Conservation (phyloP, 1,284 basidiomycete species). For the Coniferiporia weirii region DNA sequence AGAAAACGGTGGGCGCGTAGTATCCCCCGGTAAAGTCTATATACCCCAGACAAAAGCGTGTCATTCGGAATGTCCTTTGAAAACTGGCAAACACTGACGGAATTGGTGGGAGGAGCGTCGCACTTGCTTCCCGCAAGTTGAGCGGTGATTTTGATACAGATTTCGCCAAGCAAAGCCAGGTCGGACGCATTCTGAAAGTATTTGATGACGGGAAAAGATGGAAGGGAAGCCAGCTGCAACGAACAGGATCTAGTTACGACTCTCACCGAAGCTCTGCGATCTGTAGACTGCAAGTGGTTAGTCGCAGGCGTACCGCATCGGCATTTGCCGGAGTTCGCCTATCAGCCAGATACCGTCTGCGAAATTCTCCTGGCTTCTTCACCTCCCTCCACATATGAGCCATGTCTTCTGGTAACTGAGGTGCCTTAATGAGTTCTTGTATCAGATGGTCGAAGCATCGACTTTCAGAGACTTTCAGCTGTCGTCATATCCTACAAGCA, state of each 20-base stretch:
- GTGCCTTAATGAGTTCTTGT: too few species aligned
- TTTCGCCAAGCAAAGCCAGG: slow-evolving; percentile 53
- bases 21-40: slow-evolving; percentile 75
- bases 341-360: too few species aligned
- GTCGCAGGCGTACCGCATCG: too few species aligned
- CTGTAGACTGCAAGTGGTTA: too few species aligned
- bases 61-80: not conserved
- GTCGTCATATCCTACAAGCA: too few species aligned
- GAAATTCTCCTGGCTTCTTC: too few species aligned
- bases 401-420: too few species aligned
- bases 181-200: slow-evolving; percentile 39
- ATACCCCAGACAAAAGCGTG: not conserved
- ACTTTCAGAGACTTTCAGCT: too few species aligned
- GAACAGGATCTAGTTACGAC: not conserved
- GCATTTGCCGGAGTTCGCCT: too few species aligned
- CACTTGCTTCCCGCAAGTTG: slow-evolving; percentile 60
- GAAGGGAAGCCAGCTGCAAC: not conserved
- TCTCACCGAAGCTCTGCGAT: not conserved
- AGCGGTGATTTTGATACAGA: slow-evolving; percentile 59
- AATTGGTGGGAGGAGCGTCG: slow-evolving; percentile 74
- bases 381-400: too few species aligned
- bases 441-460: too few species aligned
- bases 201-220: not conserved
- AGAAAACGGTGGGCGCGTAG: slow-evolving; percentile 75
- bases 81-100: slow-evolving; percentile 45